Evolutionary conservation across 2,329 filamentous ascomycete species (phyloP), one percentile per base, ranked within the genome.

Genomic region (Cadophora sp.): DNA sequence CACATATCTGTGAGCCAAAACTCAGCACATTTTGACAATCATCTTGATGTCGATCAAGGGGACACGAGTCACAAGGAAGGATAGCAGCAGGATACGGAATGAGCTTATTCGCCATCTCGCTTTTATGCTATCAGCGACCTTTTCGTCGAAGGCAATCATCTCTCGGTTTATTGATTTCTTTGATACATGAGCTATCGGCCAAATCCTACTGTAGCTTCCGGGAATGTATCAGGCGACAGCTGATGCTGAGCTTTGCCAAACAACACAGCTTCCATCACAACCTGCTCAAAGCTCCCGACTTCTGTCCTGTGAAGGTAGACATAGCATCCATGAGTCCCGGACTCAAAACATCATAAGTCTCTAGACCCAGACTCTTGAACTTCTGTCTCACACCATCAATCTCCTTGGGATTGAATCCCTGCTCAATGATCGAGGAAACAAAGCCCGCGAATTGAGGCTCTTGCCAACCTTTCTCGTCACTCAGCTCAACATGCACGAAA

Each of bases 401-500:
- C 43, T 81, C 80, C 19, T 79, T 76, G 0, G 88, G 85, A 58
- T 84, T 78, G 73, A 87, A 89, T 1, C 89, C 89, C 75, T 91
- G 88, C 84, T 91, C 89, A 68, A 91, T 90, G 68, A 91, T 87
- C 66, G 85, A 89, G 43, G 85, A 87, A 48, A 91, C 88, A 69
- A 91, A 92, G 0, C 85, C 89, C 1, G 89, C 89, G 72, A 91
- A 92, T 75, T 91, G 89, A 7, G 88, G 88, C 80, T 90, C 89
- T 79, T 91, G 89, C 89, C 89, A 91, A n/a, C 89, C 89, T 76
- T 85, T 82, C 65, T 84, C 78, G 62, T 84, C 80, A 22, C 84
- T 86, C 55, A 92, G 79, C 79, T 92, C 89, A 0, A 81, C 82
- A 77, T 91, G 89, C 12, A 91, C 87, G 76, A 91, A 91, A 76